Evolutionary conservation across 169 alveolate species (phyloP), one percentile per base, ranked within the genome.

Genomic region (Cryptosporidium sp.): DNA sequence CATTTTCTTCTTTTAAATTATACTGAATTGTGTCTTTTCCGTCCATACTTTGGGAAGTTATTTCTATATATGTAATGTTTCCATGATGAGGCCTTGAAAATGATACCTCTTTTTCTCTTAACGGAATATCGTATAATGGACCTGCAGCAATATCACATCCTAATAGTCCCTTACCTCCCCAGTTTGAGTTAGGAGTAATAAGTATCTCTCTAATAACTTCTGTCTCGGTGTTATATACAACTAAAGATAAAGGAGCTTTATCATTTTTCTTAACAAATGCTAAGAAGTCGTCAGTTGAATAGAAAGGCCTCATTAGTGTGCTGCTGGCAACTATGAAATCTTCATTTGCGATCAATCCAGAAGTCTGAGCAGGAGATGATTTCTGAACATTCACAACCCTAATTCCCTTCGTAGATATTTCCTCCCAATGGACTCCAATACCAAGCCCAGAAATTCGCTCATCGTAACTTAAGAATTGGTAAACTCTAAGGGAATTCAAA

Each of bases 111-210:
- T 62, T 80, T 80, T 62, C 67, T 45, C 89, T 80, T 4, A 80
- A 41, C 1, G 89, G 89, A 48, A 80, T 80, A 33, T 80, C 75
- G 31, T 41, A 61, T 5, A 80, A 29, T 16, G 75, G 75, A 0
- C 89, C 89, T 18, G 89, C 73, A n/a, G 75, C 80, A 43, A 80
- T 65, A 50, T 65, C 75, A 31, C 89, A 80, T n/a, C 89, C 89
- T 18, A 80, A 29, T 26, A 80, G n/a, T 29, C 89, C 89, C 41
- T 31, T 80, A 9, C 89, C 89, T 35, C 89, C 89, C 89, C 89
- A 80, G 26, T 12, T n/a, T 2, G 89, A 80, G 23, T 80, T 26
- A 10, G 89, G 89, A 48, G 37, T 48, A 18, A 80, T 43, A 12
- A n/a, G 16, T 61, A 80, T 43, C 31, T 80, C 89, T 35, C 89